Evolutionary conservation across 2,329 filamentous ascomycete genomes (phyloP), one percentile per base, ranked within the genome.

Genomic region (Xylariaceae sp.): DNA sequence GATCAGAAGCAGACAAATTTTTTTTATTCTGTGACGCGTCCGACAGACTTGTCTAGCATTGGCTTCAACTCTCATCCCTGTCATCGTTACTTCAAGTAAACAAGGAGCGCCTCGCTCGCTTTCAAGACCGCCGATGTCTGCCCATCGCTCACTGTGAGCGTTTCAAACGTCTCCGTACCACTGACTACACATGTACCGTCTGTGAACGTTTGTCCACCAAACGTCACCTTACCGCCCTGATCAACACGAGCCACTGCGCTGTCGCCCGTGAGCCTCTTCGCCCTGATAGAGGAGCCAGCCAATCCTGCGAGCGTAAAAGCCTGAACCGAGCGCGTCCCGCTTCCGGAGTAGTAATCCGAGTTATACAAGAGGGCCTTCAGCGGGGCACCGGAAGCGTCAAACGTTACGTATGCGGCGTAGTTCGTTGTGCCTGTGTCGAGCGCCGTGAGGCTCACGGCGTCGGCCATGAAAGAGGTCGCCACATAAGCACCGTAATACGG

Each of bases 401-500:
- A 79, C 12, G 72, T 66, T 2, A 68, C 75, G 44, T 79, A 79
- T 1, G 65, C 73, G 0, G 73, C 76, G 33, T 75, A 75, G 14
- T 66, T 62, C 0, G 57, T 68, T 9, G 49, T 65, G n/a, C 71
- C 68, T 19, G 65, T 67, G 47, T 80, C 77, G 15, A 79, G 62
- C 0, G 71, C 68, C 0, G 74, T 70, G 42, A 80, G 62, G 39
- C 70, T 60, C n/a, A 67, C 61, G 0, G 71, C 74, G 1, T 68
- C 66, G 1, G 73, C 72, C 27, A 78, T 58, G 1, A 74, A 62
- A n/a, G 73, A 69, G 2, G 71, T 68, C 1, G 75, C 75, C 3
- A 71, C 71, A 42, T 73, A 75, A 0, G 75, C 76, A 4, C 76
- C 76, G 48, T 76, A 78, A 57, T 78, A 80, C 0, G 77, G 75